Evolutionary conservation across 2,329 filamentous ascomycete genomes (phyloP).

Genomic region (Alternaria sp.): DNA sequence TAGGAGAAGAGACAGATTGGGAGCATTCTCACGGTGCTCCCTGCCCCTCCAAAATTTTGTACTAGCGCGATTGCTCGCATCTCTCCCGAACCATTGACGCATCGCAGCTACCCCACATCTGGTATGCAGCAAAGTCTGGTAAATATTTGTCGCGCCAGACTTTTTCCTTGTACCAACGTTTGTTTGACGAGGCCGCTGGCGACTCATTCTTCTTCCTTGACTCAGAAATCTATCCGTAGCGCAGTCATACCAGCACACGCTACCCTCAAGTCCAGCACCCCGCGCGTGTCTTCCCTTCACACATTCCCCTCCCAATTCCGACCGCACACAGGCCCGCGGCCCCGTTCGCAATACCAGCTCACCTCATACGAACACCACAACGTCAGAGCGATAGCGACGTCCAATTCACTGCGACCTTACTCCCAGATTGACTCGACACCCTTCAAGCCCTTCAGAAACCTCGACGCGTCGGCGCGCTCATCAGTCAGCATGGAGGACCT

Average conservation of each 20-base stretch:
- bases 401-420: slow-evolving; percentile 16
- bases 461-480: slow-evolving; percentile 37
- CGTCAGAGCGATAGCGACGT: neutral
- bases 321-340: slow-evolving; percentile 14
- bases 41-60: slow-evolving; percentile 39
- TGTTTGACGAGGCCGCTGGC: slow-evolving; percentile 43
- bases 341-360: slow-evolving; percentile 11
- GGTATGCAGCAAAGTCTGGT: slow-evolving; percentile 38
- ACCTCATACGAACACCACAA: slow-evolving; percentile 6
- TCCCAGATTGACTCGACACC: slow-evolving; percentile 26
- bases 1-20: neutral
- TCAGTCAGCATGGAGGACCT: slow-evolving; percentile 48
- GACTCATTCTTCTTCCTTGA: slow-evolving; percentile 43
- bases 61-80: slow-evolving; percentile 28
- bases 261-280: neutral
- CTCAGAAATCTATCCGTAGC: slow-evolving; percentile 25
- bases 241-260: slow-evolving; percentile 16
- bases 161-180: slow-evolving; percentile 37
- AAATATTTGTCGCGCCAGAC: slow-evolving; percentile 24
- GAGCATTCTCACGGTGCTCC: neutral
- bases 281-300: slow-evolving; percentile 5
- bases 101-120: slow-evolving; percentile 36
- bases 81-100: slow-evolving; percentile 33
- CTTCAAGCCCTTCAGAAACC: slow-evolving; percentile 31
- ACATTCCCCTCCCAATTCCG: slow-evolving; percentile 9